These are phyloP conservation scores for Paramecium bursaria DNA, from an alignment of 73 alveolate genomes.

Conservation along the genomic window DNA sequence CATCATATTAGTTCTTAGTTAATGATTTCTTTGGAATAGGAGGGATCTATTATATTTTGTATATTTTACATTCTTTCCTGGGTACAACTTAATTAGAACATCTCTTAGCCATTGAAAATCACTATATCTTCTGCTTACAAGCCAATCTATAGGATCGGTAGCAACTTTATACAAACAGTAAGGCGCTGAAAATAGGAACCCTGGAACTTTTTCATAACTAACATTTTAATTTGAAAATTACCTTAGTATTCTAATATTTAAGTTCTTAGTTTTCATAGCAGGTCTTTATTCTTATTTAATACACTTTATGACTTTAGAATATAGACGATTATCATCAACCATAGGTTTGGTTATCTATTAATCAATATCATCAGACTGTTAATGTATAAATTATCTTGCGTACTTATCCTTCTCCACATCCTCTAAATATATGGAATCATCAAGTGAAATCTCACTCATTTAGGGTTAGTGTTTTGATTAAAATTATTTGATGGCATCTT, in stretches of 20 bases:
- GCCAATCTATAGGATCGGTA: slow-evolving; percentile 83
- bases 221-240: too few species aligned
- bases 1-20: slow-evolving; percentile 9
- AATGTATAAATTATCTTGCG: background rate
- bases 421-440: background rate
- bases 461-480: background rate
- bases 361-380: background rate
- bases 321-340: background rate
- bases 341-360: background rate
- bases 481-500: slow-evolving; percentile 7
- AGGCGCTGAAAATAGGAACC: slow-evolving; percentile 59
- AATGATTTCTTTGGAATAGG: slow-evolving; percentile 67
- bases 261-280: background rate
- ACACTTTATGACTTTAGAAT: background rate
- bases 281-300: background rate
- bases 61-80: slow-evolving; percentile 57
- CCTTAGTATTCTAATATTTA: background rate
- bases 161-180: slow-evolving; percentile 61
- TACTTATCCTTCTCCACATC: background rate
- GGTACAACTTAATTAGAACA: slow-evolving; percentile 72
- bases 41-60: slow-evolving; percentile 32
- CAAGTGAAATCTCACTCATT: background rate
- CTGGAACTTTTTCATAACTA: slow-evolving; percentile 35
- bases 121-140: slow-evolving; percentile 74
- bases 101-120: slow-evolving; percentile 82